Evolutionary conservation across 2,329 filamentous ascomycete genomes (phyloP), one percentile per base, ranked within the genome.

Genomic region (Colletotrichum sp.): DNA sequence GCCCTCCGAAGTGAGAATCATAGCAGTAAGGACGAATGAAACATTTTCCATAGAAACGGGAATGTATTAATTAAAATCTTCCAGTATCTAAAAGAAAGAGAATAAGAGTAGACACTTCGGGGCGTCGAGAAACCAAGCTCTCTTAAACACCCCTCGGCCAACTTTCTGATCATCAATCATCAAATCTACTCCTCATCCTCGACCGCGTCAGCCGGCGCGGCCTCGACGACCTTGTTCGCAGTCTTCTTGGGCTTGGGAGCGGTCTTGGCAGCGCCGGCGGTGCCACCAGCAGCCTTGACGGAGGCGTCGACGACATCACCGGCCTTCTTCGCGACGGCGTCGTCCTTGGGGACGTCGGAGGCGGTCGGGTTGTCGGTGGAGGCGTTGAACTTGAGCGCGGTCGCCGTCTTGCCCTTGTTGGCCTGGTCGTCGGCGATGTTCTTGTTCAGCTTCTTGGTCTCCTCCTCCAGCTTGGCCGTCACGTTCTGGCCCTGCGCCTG

Each of bases 401-500:
- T 88, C 2, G 86, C 89, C 2, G 83, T 75, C 59, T 88, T 83
- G 4, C 90, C 89, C 6, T 88, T 87, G 69, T 86, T 86, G 52
- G 83, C 84, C 67, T 84, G 82, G 72, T 92, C 90, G 28, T 84
- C 82, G 3, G 82, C 78, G 69, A 92, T 88, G 79, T 92, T 91
- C 80, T 87, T 91, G 49, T 88, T 80, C 26, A 92, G 82, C 83
- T 92, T 92, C 49, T 80, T 88, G 78, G 86, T 81, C 82, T 91
- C 88, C 10, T 84, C 83, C 0, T 82, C 87, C 3, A 91, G 79
- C 77, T 89, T 85, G 8, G 80, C 85, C 10, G 85, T 80, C 1
- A 88, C 86, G 75, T 88, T 85, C 18, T 87, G 76, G 26, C 90
- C 90, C 78, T 91, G 88, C 0, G 89, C 90, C 73, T 86, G 83